phyloP scores from a whole-genome alignment of 2,329 filamentous ascomycete genomes.

The Parafenestella ontariensis region DNA sequence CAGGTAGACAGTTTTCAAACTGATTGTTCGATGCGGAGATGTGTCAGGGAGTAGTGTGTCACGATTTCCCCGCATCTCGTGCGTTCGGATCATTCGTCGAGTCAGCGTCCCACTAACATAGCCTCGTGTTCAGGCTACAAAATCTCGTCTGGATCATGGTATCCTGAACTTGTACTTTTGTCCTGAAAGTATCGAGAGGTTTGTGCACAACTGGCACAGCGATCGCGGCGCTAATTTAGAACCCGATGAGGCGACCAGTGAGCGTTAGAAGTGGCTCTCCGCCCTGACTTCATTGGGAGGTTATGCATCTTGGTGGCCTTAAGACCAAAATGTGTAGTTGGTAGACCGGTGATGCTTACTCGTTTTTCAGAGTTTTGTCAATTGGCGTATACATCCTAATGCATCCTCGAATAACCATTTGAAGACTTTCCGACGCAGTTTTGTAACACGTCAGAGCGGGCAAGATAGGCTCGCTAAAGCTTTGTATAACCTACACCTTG shows the following conservation, averaged over 20 bases:
- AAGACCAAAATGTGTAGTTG: too few relatives aligned
- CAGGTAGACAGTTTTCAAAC: too few relatives aligned
- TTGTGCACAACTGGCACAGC: neutral
- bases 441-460: neutral
- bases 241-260: neutral
- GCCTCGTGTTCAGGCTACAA: neutral
- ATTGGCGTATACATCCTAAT: too few relatives aligned
- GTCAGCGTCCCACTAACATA: neutral
- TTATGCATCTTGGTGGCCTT: neutral
- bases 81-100: neutral
- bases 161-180: too few relatives aligned
- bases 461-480: neutral
- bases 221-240: neutral
- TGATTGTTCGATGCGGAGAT: neutral
- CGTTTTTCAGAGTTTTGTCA: too few relatives aligned
- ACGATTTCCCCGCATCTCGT: neutral
- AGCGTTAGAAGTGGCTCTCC: neutral
- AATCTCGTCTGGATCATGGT: too few relatives aligned
- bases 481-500: conserved; percentile 7
- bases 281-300: neutral
- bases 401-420: neutral
- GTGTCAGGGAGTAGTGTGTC: neutral
- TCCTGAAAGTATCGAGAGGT: neutral
- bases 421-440: neutral
- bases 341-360: too few relatives aligned